These are phyloP conservation scores for Leccinum longicurvipes DNA, from an alignment of 768 basidiomycete species.

Conservation along the genomic window DNA sequence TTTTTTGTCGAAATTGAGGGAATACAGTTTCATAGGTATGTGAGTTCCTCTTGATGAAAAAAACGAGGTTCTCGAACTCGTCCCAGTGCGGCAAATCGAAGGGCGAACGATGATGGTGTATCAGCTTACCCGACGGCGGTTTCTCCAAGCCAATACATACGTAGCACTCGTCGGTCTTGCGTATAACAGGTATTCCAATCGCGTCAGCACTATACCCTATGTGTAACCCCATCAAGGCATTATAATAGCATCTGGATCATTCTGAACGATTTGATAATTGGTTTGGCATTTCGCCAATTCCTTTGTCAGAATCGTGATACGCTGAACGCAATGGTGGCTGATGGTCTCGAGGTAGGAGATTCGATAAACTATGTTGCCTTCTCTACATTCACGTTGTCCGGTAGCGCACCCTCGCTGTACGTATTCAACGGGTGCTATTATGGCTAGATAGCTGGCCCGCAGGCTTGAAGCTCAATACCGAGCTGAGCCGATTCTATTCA, in stretches of 20 bases:
- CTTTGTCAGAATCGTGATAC: slow-evolving; percentile 59
- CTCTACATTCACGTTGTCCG: not conserved
- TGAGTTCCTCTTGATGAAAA: not conserved
- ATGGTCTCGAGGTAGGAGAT: slow-evolving; percentile 39
- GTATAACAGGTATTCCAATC: slow-evolving; percentile 60
- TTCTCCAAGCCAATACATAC: slow-evolving; percentile 34
- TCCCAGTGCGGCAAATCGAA: slow-evolving; percentile 57
- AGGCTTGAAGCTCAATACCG: slow-evolving; percentile 93
- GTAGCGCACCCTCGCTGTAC: slow-evolving; percentile 26
- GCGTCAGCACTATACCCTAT: not conserved
- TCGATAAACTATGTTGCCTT: not conserved
- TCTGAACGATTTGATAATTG: slow-evolving; percentile 86
- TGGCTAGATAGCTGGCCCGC: slow-evolving; percentile 98
- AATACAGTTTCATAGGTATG: slow-evolving; percentile 28
- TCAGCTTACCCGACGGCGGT: slow-evolving; percentile 38
- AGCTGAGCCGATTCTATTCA: slow-evolving; percentile 85
- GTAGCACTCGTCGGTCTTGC: slow-evolving; percentile 42
- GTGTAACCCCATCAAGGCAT: slow-evolving; percentile 48
- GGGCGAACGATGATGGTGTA: slow-evolving; percentile 48
- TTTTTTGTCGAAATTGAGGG: slow-evolving; percentile 14
- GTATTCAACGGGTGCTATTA: slow-evolving; percentile 50
- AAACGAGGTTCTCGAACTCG: not conserved
- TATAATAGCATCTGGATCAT: slow-evolving; percentile 92
- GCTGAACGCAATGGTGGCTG: slow-evolving; percentile 41
- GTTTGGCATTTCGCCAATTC: slow-evolving; percentile 67